phyloP scores from a whole-genome alignment of 139 green algal species.

The Tetradesmus lagerheimii region DNA sequence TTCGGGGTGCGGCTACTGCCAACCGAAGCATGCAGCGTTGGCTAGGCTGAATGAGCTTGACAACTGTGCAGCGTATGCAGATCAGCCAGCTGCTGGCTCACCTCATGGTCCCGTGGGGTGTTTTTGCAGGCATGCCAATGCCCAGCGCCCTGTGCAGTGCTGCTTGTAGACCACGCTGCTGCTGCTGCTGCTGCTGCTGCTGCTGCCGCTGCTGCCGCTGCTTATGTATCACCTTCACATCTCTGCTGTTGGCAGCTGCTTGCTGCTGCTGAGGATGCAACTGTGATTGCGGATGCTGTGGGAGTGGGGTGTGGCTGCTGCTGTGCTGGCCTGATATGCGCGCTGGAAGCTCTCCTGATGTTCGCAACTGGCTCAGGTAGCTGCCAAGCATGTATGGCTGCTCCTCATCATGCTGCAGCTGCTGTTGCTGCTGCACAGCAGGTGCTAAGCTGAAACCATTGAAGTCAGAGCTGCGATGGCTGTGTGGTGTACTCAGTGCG shows the following conservation, averaged over 20 bases:
- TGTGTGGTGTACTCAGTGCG: background rate
- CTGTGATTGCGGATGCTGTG: background rate
- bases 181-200: background rate
- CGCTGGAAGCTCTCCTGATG: background rate
- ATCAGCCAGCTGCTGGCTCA: background rate
- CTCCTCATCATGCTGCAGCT: background rate
- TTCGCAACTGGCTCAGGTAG: background rate
- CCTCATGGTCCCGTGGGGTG: background rate
- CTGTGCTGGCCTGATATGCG: background rate
- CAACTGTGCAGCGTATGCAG: too few species aligned
- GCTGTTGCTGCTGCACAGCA: background rate
- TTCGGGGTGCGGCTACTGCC: too few species aligned
- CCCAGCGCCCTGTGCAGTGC: background rate
- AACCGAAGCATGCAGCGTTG: too few species aligned
- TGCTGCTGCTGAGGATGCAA: background rate
- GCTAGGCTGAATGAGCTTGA: too few species aligned
- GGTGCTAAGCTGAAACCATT: background rate
- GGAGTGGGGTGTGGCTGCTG: background rate
- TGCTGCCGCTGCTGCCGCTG: background rate
- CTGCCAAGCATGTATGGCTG: background rate
- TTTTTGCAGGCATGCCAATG: background rate
- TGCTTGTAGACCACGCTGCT: background rate
- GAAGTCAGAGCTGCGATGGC: background rate
- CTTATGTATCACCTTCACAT: background rate
- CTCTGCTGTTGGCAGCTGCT: background rate